Evolutionary conservation across 2,329 filamentous ascomycete genomes (phyloP).

Genomic region (Aureobasidium sp.): DNA sequence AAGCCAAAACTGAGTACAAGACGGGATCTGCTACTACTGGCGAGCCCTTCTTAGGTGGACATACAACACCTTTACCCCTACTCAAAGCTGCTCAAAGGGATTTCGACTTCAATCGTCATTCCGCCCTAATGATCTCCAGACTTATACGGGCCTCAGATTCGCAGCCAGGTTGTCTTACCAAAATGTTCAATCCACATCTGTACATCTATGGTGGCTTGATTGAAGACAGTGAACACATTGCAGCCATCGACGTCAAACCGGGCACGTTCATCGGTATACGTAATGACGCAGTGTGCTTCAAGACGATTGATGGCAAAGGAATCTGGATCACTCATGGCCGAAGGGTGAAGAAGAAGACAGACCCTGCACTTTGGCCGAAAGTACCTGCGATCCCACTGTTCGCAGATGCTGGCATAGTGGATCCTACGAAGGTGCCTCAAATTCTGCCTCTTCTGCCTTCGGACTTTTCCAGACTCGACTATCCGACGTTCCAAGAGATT

Average conservation of each 20-base stretch:
- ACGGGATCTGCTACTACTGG: constrained; percentile 26
- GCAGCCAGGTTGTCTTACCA: constrained; percentile 34
- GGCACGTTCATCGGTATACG: constrained; percentile 30
- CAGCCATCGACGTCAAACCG: constrained; percentile 15
- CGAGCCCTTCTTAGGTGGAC: constrained; percentile 31
- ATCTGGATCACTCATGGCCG: constrained; percentile 36
- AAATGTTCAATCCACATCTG: constrained; percentile 28
- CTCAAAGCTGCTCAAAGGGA: constrained; percentile 32
- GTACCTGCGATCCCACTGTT: constrained; percentile 31
- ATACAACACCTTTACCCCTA: constrained; percentile 30
- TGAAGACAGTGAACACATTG: constrained; percentile 22
- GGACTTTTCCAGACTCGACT: constrained; percentile 24
- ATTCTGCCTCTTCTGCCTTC: constrained; percentile 16
- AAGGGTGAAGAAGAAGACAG: constrained; percentile 30
- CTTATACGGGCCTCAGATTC: constrained; percentile 35
- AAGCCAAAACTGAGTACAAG: constrained; percentile 22
- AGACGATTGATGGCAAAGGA: constrained; percentile 31
- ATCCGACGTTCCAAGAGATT: constrained; percentile 32
- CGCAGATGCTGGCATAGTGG: constrained; percentile 26
- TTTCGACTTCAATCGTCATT: constrained; percentile 29
- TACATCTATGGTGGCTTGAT: constrained; percentile 36
- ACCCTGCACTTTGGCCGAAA: constrained; percentile 34
- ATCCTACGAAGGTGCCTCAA: constrained; percentile 14
- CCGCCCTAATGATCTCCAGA: constrained; percentile 31
- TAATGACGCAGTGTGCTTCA: constrained; percentile 28